phyloP scores from a whole-genome alignment of 1,284 basidiomycete genomes.

The Cutaneotrichosporon cutaneum region DNA sequence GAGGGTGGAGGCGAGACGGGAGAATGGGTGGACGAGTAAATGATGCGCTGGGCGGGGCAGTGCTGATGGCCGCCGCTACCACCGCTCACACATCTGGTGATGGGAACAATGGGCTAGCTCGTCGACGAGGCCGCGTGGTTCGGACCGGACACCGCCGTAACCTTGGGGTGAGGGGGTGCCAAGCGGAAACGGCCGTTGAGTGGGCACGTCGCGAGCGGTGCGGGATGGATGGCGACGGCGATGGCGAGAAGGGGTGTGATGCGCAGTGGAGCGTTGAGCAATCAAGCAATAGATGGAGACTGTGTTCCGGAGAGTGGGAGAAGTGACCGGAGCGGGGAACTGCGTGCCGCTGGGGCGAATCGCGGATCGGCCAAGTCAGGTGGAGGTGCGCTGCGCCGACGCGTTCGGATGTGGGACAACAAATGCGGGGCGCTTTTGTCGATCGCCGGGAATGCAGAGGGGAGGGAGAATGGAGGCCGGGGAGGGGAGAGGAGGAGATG shows the following conservation, averaged over 20 bases:
- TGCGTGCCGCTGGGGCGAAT: not conserved
- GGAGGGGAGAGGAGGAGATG: not conserved
- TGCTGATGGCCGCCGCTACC: conserved; percentile 5
- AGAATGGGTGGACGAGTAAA: not conserved
- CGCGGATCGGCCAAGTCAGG: not conserved
- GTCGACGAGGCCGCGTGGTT: conserved; percentile 2
- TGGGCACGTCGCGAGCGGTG: not conserved
- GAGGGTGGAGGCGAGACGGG: not conserved
- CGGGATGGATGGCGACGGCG: not conserved
- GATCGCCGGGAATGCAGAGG: not conserved
- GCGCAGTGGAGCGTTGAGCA: not conserved
- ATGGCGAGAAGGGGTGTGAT: not conserved
- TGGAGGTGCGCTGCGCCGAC: conserved; percentile 3
- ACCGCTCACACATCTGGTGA: conserved; percentile 1
- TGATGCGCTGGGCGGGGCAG: conserved; percentile 1
- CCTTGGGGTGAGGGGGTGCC: not conserved
- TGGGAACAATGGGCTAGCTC: conserved; percentile 6
- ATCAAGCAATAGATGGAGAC: not conserved
- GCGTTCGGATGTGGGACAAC: not conserved
- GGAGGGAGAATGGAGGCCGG: not conserved
- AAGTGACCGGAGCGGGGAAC: not conserved
- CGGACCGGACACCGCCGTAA: not conserved
- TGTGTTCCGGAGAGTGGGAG: not conserved
- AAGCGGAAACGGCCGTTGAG: not conserved
- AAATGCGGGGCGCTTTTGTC: not conserved